A percentile compares a stretch with the other conserved stretches of the same genome.
phyloP scores from a whole-genome alignment of 495 filamentous ascomycete species.

The Penicillium egyptiacum region DNA sequence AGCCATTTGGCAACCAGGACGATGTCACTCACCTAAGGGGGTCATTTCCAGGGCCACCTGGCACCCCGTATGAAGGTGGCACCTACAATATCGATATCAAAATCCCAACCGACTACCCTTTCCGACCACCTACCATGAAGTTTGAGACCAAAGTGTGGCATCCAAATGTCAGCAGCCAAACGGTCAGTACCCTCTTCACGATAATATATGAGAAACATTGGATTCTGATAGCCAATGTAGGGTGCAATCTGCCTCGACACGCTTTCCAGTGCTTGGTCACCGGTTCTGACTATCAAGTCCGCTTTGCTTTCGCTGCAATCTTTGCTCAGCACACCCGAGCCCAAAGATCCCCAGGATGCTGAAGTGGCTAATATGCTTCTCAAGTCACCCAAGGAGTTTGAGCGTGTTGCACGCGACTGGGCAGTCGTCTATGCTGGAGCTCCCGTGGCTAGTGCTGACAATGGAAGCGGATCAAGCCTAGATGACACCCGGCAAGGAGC shows the following conservation, averaged over 20 bases:
- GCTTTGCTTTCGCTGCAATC: slow-evolving; percentile 90
- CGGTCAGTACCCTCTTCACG: slow-evolving; percentile 55
- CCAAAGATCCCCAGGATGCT: slow-evolving; percentile 94
- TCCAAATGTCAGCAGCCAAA: slow-evolving; percentile 94
- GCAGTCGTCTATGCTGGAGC: slow-evolving; percentile 81
- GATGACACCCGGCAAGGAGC: slow-evolving; percentile 42
- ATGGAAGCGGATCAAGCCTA: slow-evolving; percentile 50
- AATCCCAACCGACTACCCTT: slow-evolving; percentile 89
- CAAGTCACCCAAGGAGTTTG: slow-evolving; percentile 72
- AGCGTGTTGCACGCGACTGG: slow-evolving; percentile 85
- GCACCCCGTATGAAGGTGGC: slow-evolving; percentile 92
- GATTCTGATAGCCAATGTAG: slow-evolving; percentile 41
- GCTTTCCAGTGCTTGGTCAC: slow-evolving; percentile 85
- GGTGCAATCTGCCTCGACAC: slow-evolving; percentile 98
- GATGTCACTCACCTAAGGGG: slow-evolving; percentile 86
- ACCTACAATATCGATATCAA: slow-evolving; percentile 79
- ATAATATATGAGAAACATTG: not conserved
- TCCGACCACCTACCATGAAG: slow-evolving; percentile 87
- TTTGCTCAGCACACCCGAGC: slow-evolving; percentile 89
- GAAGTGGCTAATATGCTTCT: slow-evolving; percentile 94
- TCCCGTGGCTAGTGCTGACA: slow-evolving; percentile 53
- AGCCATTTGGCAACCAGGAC: slow-evolving; percentile 59
- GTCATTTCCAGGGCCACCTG: slow-evolving; percentile 81
- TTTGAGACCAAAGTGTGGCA: slow-evolving; percentile 98
- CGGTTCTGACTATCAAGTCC: slow-evolving; percentile 93